Evolutionary conservation across 106 monocot genomes (phyloP), one percentile per base, ranked within the genome.

Genomic region (Triglochin maritima): DNA sequence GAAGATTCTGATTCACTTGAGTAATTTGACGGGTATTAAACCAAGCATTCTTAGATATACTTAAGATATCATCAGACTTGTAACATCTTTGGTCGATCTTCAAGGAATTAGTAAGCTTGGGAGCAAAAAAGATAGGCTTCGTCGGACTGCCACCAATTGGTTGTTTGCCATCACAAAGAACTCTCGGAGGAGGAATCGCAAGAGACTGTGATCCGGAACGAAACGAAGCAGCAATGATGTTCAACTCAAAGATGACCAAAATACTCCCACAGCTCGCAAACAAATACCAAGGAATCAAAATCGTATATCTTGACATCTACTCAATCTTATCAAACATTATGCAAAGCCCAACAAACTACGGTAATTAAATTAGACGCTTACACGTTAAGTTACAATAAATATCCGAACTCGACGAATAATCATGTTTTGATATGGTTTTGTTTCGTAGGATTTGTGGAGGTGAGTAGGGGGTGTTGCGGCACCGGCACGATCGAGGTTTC

Each of bases 61-160:
- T n/a, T n/a, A n/a, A n/a, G n/a, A n/a, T n/a, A n/a, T n/a, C n/a
- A n/a, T n/a, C n/a, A n/a, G n/a, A n/a, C n/a, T n/a, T n/a, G n/a
- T n/a, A n/a, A n/a, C n/a, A n/a, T n/a, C n/a, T n/a, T n/a, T n/a
- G n/a, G n/a, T n/a, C 15, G 15, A 16, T 5, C 9, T 12, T 11
- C 48, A 17, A 83, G 76, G 71, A 82, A 47, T 42, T 92, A 11
- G 67, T 76, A 69, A 62, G 51, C 0, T 6, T 72, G 17, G 88
- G 92, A 7, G 92, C 85, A 15, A 68, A 79, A 46, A 83, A 71
- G 62, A 64, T 88, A 15, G 65, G 6, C 2, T 58, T 87, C 17
- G 66, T 77, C 11, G 74, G 87, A 13, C 46, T 81, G 17, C 85
- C 92, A 13, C 92, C 92, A 7, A 56, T 92, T n/a, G 92, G 92